Percentiles rank a stretch among this genome's conserved stretches.
phyloP scores from a whole-genome alignment of 2,329 filamentous ascomycete species.

The Thelonectria olida region DNA sequence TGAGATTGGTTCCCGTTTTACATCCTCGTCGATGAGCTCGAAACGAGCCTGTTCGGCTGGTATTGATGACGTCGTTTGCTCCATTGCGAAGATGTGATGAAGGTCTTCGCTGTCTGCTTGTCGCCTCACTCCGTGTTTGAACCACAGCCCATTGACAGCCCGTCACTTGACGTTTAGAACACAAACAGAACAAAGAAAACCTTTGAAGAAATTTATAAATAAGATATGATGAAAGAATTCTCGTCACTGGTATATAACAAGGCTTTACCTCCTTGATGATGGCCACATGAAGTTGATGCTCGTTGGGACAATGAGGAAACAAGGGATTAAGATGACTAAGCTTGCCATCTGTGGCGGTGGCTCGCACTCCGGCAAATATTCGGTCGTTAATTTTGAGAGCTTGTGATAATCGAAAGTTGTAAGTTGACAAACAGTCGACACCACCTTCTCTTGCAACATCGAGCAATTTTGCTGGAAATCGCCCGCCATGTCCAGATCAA shows the following conservation, averaged over 20 bases:
- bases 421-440: constrained; percentile 33
- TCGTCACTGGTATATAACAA: neutral
- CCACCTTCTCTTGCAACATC: constrained; percentile 27
- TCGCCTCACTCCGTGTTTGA: neutral
- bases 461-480: constrained; percentile 17
- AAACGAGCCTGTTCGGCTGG: constrained; percentile 40
- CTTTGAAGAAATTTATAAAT: neutral
- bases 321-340: constrained; percentile 36
- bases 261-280: constrained; percentile 2
- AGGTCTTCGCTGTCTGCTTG: neutral
- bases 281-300: constrained; percentile 14
- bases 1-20: constrained; percentile 37
- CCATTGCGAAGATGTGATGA: constrained; percentile 35
- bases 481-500: constrained; percentile 50
- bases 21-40: constrained; percentile 38
- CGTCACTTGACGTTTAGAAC: neutral
- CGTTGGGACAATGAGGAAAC: neutral
- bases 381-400: constrained; percentile 37
- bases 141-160: neutral
- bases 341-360: neutral
- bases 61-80: constrained; percentile 35
- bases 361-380: constrained; percentile 36
- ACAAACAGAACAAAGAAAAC: neutral
- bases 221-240: constrained; percentile 1
- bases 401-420: constrained; percentile 40